phyloP scores from a whole-genome alignment of 768 basidiomycete species.

The Psilocybe azurescens region DNA sequence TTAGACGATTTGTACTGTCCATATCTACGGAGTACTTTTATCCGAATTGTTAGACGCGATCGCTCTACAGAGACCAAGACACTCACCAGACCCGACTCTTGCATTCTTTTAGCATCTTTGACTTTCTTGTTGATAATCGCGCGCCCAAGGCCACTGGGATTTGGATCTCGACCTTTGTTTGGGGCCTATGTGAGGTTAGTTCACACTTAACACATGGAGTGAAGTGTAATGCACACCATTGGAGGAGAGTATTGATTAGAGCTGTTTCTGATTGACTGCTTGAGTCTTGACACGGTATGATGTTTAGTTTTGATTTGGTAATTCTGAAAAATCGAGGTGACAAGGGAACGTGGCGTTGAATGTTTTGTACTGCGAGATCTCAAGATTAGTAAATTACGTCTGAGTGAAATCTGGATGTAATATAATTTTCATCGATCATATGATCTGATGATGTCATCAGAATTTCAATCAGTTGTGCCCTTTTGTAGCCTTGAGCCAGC shows the following conservation, averaged over 20 bases:
- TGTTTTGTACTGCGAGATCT: background rate
- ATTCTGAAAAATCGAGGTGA: no score
- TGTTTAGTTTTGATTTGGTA: no score
- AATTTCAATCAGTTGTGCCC: no score
- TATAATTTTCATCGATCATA: slow-evolving; percentile 11
- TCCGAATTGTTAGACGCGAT: slow-evolving; percentile 15
- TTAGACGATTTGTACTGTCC: slow-evolving; percentile 69
- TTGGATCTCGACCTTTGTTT: slow-evolving; percentile 58
- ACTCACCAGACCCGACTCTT: slow-evolving; percentile 73
- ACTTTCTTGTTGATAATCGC: slow-evolving; percentile 94
- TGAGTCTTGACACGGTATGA: no score
- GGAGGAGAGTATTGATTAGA: background rate
- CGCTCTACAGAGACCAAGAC: background rate
- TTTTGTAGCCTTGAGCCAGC: no score
- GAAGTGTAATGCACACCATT: slow-evolving; percentile 16
- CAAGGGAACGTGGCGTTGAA: no score
- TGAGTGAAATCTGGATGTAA: background rate
- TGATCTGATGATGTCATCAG: slow-evolving; percentile 13
- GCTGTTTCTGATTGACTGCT: background rate
- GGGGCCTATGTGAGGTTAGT: slow-evolving; percentile 47
- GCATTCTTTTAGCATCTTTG: slow-evolving; percentile 69
- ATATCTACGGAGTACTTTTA: slow-evolving; percentile 78
- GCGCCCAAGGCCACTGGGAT: slow-evolving; percentile 86
- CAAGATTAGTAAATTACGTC: background rate
- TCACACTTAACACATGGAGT: background rate